These are phyloP conservation scores for Rhododendron molle DNA, from an alignment of 148 eudicot species.

Conservation along the genomic window DNA sequence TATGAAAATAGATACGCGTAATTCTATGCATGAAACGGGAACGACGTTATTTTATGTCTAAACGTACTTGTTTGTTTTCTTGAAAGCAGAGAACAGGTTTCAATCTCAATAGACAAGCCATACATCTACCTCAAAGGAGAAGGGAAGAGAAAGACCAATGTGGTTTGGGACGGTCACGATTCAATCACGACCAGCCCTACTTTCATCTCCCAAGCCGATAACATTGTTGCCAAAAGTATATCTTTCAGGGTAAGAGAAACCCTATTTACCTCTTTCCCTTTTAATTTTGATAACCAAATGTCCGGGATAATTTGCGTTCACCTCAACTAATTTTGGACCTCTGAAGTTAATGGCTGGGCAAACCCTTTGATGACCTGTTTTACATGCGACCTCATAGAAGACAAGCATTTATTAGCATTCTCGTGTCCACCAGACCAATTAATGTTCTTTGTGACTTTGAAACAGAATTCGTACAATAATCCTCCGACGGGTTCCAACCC, in stretches of 20 bases:
- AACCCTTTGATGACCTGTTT: neutral
- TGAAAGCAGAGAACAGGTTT: constrained; percentile 34
- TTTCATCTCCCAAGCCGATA: constrained; percentile 34
- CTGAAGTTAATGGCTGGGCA: neutral
- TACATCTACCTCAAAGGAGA: constrained; percentile 34
- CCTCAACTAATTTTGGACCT: too few species aligned
- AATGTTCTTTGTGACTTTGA: neutral
- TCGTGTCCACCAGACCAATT: too few species aligned
- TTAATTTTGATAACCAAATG: too few species aligned
- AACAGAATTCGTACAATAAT: constrained; percentile 30
- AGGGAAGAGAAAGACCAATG: constrained; percentile 21
- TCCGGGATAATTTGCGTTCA: fast-evolving
- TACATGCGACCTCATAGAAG: neutral
- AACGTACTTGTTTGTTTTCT: neutral
- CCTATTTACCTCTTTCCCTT: neutral
- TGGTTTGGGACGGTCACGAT: constrained; percentile 33
- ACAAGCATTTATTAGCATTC: too few species aligned
- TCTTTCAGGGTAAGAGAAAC: constrained; percentile 18
- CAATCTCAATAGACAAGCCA: constrained; percentile 39
- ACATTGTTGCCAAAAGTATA: constrained; percentile 36
- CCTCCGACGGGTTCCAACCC: constrained; percentile 14
- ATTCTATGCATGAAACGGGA: too few species aligned
- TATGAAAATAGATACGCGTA: too few species aligned
- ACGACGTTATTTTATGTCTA: neutral
- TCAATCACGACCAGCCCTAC: constrained; percentile 43